A percentile compares a stretch with the other conserved stretches of the same genome.
These are phyloP conservation scores for Oryza coarctata DNA, from an alignment of 176 grass and related monocot species.

Conservation along the genomic window DNA sequence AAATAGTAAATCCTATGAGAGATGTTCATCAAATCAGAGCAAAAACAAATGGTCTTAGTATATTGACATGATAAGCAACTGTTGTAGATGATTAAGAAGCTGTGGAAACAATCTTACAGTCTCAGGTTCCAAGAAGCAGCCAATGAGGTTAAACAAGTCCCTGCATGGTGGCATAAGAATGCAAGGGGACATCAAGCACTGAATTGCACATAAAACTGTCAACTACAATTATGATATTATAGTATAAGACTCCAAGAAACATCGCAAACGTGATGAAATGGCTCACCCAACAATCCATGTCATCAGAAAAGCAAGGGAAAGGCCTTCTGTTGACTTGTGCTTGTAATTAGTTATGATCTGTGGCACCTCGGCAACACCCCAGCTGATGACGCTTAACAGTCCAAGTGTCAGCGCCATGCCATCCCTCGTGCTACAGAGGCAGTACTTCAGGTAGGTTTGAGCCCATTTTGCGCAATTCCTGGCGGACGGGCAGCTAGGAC, in stretches of 20 bases:
- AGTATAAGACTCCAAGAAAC: conserved; percentile 15
- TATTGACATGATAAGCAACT: conserved; percentile 11
- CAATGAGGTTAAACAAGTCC: conserved; percentile 89
- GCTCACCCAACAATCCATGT: conserved; percentile 93
- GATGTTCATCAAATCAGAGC: not conserved
- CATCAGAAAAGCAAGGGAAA: conserved; percentile 79
- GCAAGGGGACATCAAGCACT: not conserved
- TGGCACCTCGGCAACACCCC: conserved; percentile 82
- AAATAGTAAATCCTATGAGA: not conserved
- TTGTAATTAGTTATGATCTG: conserved; percentile 86
- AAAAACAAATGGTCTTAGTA: not conserved
- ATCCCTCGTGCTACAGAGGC: conserved; percentile 64
- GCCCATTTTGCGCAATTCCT: conserved; percentile 70
- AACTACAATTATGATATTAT: not conserved
- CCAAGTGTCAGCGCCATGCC: conserved; percentile 63
- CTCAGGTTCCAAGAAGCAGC: conserved; percentile 85
- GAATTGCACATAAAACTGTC: not conserved
- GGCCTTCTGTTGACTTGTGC: conserved; percentile 82
- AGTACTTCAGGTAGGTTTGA: conserved; percentile 69
- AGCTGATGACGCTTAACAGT: conserved; percentile 74
- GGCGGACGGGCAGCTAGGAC: conserved; percentile 30
- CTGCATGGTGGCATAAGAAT: conserved; percentile 45
- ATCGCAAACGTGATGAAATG: conserved; percentile 23
- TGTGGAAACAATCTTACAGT: conserved; percentile 66
- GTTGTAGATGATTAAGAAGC: not conserved